Conservation (phyloP, 2,329 filamentous ascomycete species). For the Blumeria hordei region DNA sequence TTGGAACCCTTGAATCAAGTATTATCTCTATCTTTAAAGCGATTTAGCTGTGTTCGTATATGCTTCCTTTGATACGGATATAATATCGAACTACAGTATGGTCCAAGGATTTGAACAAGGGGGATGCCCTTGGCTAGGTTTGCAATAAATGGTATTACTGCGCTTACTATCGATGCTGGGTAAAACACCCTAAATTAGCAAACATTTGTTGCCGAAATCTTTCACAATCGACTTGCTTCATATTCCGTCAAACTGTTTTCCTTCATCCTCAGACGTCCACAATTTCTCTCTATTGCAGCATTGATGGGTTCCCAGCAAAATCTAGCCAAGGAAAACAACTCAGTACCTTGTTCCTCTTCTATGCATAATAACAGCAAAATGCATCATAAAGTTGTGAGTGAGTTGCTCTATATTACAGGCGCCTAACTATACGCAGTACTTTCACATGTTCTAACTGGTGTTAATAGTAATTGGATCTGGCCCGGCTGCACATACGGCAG, state of each 20-base stretch:
- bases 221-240: neutral
- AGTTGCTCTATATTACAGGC: conserved; percentile 17
- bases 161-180: too few species aligned
- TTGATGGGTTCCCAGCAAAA: conserved; percentile 40
- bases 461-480: conserved; percentile 65
- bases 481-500: conserved; percentile 90
- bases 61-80: too few species aligned
- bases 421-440: neutral
- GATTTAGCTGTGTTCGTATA: too few species aligned
- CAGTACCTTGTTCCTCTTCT: conserved; percentile 8
- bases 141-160: too few species aligned
- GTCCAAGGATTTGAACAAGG: too few species aligned
- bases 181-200: too few species aligned
- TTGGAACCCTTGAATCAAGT: too few species aligned
- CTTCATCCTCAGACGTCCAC: conserved; percentile 51
- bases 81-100: too few species aligned
- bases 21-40: too few species aligned
- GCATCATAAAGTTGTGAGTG: conserved; percentile 83
- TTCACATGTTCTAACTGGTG: neutral
- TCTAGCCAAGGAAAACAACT: conserved; percentile 15
- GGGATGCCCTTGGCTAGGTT: too few species aligned
- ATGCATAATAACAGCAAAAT: conserved; percentile 31
- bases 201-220: too few species aligned
- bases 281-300: conserved; percentile 49
- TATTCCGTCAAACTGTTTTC: conserved; percentile 72